Conservation (phyloP, 2,329 filamentous ascomycete species). For the Colletotrichum salicis region DNA sequence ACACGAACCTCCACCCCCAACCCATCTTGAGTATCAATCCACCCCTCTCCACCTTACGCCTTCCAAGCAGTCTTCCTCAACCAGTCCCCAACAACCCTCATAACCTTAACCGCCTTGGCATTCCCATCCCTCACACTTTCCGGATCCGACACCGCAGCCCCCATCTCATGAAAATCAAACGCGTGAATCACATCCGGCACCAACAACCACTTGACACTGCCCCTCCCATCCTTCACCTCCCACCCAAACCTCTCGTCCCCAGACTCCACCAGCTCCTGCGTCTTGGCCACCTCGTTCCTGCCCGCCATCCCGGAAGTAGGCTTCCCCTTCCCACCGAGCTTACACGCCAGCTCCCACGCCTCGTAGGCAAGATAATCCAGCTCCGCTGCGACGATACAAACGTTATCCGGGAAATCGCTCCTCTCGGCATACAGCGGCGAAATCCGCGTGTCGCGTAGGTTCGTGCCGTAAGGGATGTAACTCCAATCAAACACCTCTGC, state of each 20-base stretch:
- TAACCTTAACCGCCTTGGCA: slow-evolving; percentile 44
- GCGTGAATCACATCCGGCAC: slow-evolving; percentile 55
- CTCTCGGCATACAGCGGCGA: slow-evolving; percentile 46
- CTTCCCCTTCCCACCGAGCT: slow-evolving; percentile 34
- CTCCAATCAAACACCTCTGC: slow-evolving; percentile 46
- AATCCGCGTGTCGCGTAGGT: slow-evolving; percentile 46
- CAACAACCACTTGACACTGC: slow-evolving; percentile 52
- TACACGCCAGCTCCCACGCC: slow-evolving; percentile 36
- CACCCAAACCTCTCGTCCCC: slow-evolving; percentile 50
- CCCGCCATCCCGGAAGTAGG: slow-evolving; percentile 25
- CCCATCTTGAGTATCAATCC: too few relatives aligned
- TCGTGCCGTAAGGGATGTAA: slow-evolving; percentile 45
- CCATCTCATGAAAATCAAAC: slow-evolving; percentile 49
- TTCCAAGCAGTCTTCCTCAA: slow-evolving; percentile 44
- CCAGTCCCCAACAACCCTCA: slow-evolving; percentile 45
- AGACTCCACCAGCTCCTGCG: slow-evolving; percentile 37
- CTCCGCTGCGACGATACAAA: slow-evolving; percentile 51
- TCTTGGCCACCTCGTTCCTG: slow-evolving; percentile 28
- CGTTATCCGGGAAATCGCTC: slow-evolving; percentile 45
- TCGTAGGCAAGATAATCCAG: slow-evolving; percentile 47
- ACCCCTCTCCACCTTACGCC: not conserved
- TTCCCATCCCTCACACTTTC: slow-evolving; percentile 44
- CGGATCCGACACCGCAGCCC: slow-evolving; percentile 41
- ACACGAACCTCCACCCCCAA: not conserved
- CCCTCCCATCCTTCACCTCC: slow-evolving; percentile 41